Evolutionary conservation across 2,329 filamentous ascomycete species (phyloP), one percentile per base, ranked within the genome.

Genomic region (Aureobasidium sp.): DNA sequence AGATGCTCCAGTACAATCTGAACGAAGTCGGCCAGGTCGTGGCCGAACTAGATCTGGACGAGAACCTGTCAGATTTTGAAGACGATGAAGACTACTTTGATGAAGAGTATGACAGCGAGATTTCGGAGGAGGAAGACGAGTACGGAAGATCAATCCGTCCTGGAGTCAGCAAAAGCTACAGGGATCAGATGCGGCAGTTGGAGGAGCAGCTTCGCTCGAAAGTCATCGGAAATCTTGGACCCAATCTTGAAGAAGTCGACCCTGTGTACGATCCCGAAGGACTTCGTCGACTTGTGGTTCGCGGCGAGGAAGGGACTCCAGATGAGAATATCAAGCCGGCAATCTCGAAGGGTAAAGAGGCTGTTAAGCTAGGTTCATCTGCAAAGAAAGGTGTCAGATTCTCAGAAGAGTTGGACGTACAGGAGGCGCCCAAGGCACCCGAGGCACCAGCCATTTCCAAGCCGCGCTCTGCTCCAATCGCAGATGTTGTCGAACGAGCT

Each of bases 1-100:
- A 97, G 70, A 97, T 99, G 92, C 81, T 97, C 8, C 83, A 89
- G 65, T 99, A 97, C 71, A 87, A 90, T 65, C 78, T 96, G 74
- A 87, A 88, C 48, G 93, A 97, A 73, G 87, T 99, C 63, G 91
- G 92, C 4, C 86, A 90, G 41, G 89, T 99, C 2, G 94, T 99
- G 17, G 94, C 94, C 17, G 92, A 97, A 75, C 82, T 99, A 50
- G 85, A 95, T 63, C 75, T 97, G 1, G 90, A 96, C 65, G 87
- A 92, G 64, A 79, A 79, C 20, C 78, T 72, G 32, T 74, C 72
- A 13, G 73, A 73, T 56, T 80, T 79, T 2, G 76, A 80, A 20
- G 81, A 85, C n/a, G 79, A 82, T 41, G 78, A 80, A 20, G 74
- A 77, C 29, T 76, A 82, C 52, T 78, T 82, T 41, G 68, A 67